Evolutionary conservation across 1,139 yeast genomes (phyloP), one percentile per base, ranked within the genome.

Genomic region (Magnusiomyces magnusii): DNA sequence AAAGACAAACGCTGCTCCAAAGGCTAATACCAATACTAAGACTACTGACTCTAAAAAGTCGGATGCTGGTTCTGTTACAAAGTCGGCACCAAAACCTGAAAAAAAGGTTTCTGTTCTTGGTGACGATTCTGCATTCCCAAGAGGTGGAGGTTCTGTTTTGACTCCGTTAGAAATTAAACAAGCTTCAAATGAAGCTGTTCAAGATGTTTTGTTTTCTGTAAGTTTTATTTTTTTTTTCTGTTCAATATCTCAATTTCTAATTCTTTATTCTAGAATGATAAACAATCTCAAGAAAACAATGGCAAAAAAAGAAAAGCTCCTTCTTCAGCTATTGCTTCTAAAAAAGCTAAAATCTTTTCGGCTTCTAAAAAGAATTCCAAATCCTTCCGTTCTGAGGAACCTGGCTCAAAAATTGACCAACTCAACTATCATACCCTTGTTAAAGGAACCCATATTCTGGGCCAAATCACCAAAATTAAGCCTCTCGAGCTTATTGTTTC

Each of bases 111-210:
- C 68, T 24, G 61, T 64, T n/a, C 59, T 70, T 51, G 57, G 54
- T 49, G 58, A 60, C 34, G 71, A 70, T 44, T 80, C 84, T 57
- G 82, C 96, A 23, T 93, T 93, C 70, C 99, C 99, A 56, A 86
- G 99, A 82, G 99, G 99, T 67, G 97, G 97, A 58, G 77, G 76
- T 3, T 81, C 92, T 27, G 89, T 85, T 21, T 80, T 92, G 71
- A 83, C 96, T 1, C 92, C 99, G 3, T 76, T 93, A 65, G 99
- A 93, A 74, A 84, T 90, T 66, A 91, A 91, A 71, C 95, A 91
- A 70, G 95, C 92, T 58, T 85, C 96, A 49, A 91, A 90, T 69
- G 96, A 93, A 72, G 99, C 95, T 52, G 85, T 92, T 39, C 82
- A 82, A 66, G 99, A 93, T 76, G 95, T 88, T 31, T 76, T 89